A percentile compares a stretch with the other conserved stretches of the same genome.
phyloP scores from a whole-genome alignment of 257 asterid genomes.

The Nicotiana knightiana region DNA sequence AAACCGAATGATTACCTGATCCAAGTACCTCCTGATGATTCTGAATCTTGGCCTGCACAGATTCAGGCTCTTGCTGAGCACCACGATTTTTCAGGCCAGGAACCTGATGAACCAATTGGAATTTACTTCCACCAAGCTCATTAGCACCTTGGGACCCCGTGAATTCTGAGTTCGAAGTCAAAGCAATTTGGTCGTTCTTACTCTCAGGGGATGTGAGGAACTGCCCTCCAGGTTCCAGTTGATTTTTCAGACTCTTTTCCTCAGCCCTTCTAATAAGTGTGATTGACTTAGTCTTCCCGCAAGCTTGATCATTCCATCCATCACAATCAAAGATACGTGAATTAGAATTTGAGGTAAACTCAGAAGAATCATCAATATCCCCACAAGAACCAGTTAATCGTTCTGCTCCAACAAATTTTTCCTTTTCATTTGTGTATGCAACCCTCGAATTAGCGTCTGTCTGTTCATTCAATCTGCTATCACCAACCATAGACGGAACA shows the following conservation, averaged over 20 bases:
- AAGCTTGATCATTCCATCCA: constrained; percentile 23
- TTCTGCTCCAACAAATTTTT: constrained; percentile 10
- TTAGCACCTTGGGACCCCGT: constrained; percentile 29
- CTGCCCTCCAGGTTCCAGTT: constrained; percentile 32
- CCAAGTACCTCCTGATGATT: constrained; percentile 30
- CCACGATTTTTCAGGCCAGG: constrained; percentile 26
- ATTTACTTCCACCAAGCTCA: constrained; percentile 16
- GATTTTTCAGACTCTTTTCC: constrained; percentile 28
- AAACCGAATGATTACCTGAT: constrained; percentile 24
- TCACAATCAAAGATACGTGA: constrained; percentile 18
- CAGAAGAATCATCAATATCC: constrained; percentile 28
- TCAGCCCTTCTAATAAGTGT: constrained; percentile 25
- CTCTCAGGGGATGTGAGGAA: constrained; percentile 23
- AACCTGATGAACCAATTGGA: constrained; percentile 23
- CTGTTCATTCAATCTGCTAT: constrained; percentile 27
- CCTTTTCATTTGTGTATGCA: constrained; percentile 6
- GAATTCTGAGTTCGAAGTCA: constrained; percentile 30
- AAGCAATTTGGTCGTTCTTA: constrained; percentile 19
- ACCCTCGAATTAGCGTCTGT: background rate
- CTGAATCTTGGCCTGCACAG: constrained; percentile 23
- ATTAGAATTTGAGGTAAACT: constrained; percentile 30
- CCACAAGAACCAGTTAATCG: constrained; percentile 24
- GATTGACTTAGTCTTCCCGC: constrained; percentile 35
- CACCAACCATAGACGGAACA: constrained; percentile 30
- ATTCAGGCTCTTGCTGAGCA: constrained; percentile 20